A percentile compares a stretch with the other conserved stretches of the same genome.
Conservation (phyloP, 2,329 filamentous ascomycete species). For the Sordariomycetes sp. region DNA sequence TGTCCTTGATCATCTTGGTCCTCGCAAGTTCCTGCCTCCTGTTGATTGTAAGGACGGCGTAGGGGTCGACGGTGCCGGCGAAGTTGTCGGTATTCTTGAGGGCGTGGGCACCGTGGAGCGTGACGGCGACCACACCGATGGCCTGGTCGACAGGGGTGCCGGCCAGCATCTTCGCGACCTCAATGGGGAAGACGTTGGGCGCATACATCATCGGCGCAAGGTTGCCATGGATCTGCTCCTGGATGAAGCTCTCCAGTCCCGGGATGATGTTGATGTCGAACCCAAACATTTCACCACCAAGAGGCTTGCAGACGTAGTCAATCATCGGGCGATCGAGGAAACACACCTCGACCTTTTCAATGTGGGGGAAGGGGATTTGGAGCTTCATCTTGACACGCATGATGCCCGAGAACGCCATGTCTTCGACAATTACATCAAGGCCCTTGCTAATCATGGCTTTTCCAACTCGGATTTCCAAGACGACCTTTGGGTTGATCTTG, state of each 20-base stretch:
- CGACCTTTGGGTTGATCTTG: slow-evolving; percentile 94
- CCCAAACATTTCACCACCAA: slow-evolving; percentile 88
- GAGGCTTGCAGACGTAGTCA: slow-evolving; percentile 95
- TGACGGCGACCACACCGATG: slow-evolving; percentile 85
- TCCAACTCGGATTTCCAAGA: slow-evolving; percentile 87
- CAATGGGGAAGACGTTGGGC: slow-evolving; percentile 95
- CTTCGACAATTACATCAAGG: slow-evolving; percentile 92
- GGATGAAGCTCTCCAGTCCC: slow-evolving; percentile 84
- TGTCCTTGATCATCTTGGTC: slow-evolving; percentile 82
- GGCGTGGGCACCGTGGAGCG: slow-evolving; percentile 80
- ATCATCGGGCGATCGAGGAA: slow-evolving; percentile 84
- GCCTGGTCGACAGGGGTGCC: slow-evolving; percentile 91
- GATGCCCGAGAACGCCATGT: slow-evolving; percentile 90
- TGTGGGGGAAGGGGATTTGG: slow-evolving; percentile 88
- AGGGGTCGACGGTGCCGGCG: slow-evolving; percentile 83
- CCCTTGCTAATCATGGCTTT: slow-evolving; percentile 97
- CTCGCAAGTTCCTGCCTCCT: slow-evolving; percentile 69
- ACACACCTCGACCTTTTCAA: slow-evolving; percentile 89
- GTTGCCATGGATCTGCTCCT: slow-evolving; percentile 91
- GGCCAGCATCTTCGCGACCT: slow-evolving; percentile 95
- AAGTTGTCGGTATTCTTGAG: slow-evolving; percentile 96
- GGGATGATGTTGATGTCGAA: slow-evolving; percentile 99
- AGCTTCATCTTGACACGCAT: slow-evolving; percentile 98
- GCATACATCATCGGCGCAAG: slow-evolving; percentile 96
- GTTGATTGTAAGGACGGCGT: slow-evolving; percentile 76